Evolutionary conservation across 306 rosid species (phyloP).

Genomic region (Cajanus cajan): DNA sequence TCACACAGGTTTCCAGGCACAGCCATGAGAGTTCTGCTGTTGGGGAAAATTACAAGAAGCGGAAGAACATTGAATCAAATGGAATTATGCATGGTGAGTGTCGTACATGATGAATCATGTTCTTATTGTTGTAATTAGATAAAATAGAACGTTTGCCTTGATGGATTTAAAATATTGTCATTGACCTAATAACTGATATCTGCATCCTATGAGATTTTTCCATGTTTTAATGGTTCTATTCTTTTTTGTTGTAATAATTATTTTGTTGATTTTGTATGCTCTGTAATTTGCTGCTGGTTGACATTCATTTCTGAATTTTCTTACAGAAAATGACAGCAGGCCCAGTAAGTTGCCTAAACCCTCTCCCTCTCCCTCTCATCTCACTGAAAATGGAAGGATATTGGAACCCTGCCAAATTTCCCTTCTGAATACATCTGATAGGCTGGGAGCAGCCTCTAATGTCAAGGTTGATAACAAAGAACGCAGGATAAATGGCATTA

Average conservation of each 20-base stretch:
- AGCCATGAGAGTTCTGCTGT: constrained; percentile 38
- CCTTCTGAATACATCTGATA: constrained; percentile 33
- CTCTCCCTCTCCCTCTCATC: constrained; percentile 38
- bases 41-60: constrained; percentile 67
- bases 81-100: constrained; percentile 83
- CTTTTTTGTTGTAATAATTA: constrained; percentile 1
- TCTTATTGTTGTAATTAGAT: constrained; percentile 21
- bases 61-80: constrained; percentile 63
- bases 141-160: constrained; percentile 3
- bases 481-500: constrained; percentile 54
- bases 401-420: constrained; percentile 57
- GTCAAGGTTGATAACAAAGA: constrained; percentile 51
- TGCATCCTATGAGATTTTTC: background rate
- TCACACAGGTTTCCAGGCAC: constrained; percentile 42
- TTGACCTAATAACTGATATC: background rate
- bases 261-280: constrained; percentile 13
- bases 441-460: constrained; percentile 39
- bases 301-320: constrained; percentile 39
- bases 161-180: constrained; percentile 18
- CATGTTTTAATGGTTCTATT: background rate
- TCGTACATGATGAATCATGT: constrained; percentile 14
- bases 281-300: constrained; percentile 31
- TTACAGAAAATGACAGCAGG: constrained; percentile 61
- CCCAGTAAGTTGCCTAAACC: constrained; percentile 54
- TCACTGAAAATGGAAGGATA: constrained; percentile 63